phyloP scores from a whole-genome alignment of 2,329 filamentous ascomycete species.

The Apiospora arundinis region DNA sequence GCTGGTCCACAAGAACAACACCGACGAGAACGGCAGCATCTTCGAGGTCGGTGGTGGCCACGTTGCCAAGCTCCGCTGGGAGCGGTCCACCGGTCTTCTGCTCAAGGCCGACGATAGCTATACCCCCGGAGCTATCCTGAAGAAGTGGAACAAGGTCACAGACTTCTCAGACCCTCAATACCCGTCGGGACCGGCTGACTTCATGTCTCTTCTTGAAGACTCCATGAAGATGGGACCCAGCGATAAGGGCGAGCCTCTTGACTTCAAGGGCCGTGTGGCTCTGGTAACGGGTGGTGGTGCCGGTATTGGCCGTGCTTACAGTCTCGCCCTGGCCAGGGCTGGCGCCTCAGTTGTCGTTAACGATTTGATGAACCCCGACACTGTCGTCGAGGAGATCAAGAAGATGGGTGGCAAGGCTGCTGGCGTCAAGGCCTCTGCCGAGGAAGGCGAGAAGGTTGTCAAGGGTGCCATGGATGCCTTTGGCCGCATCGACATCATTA shows the following conservation, averaged over 20 bases:
- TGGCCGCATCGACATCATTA: conserved; percentile 89
- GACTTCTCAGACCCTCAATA: conserved; percentile 87
- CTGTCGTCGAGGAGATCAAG: conserved; percentile 90
- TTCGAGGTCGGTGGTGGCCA: conserved; percentile 95
- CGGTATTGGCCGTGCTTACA: conserved; percentile 91
- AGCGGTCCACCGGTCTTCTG: conserved; percentile 86
- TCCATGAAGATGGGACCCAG: conserved; percentile 79
- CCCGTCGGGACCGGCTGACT: conserved; percentile 85
- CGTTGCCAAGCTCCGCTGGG: conserved; percentile 92
- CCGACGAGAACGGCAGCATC: conserved; percentile 82
- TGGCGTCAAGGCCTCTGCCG: conserved; percentile 90
- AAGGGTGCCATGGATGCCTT: conserved; percentile 93
- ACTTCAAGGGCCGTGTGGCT: conserved; percentile 85
- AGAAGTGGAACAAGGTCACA: conserved; percentile 86
- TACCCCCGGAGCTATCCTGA: conserved; percentile 85
- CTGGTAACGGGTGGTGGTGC: conserved; percentile 88
- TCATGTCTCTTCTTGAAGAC: conserved; percentile 83
- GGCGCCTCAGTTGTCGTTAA: conserved; percentile 92
- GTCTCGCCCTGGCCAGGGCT: conserved; percentile 83
- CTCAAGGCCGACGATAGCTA: conserved; percentile 88
- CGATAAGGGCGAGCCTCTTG: conserved; percentile 73
- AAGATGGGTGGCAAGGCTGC: conserved; percentile 87
- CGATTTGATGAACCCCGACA: conserved; percentile 91
- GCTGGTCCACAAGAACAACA: conserved; percentile 85
- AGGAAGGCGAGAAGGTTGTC: conserved; percentile 89